Evolutionary conservation across 305 asterid genomes (phyloP), one percentile per base, ranked within the genome.

Genomic region (Fraxinus platypoda): DNA sequence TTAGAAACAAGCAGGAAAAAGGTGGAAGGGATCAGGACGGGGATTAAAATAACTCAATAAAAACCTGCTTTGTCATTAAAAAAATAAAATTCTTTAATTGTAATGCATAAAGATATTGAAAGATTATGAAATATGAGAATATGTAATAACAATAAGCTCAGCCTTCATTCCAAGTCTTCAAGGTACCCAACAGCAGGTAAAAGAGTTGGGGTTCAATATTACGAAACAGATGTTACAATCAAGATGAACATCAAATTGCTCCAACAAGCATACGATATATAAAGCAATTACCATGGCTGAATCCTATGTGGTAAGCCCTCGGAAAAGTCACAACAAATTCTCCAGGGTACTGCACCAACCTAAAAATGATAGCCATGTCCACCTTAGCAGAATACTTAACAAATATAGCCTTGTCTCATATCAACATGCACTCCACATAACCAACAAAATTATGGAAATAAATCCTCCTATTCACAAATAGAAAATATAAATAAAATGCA

Each of bases 291-390:
- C 99, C 99, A 80, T 96, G 99, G 89, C 98, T 94, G 93, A 94
- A 94, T 79, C 99, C 99, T 75, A 93, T 90, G 86, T 96, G 99
- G 86, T 96, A 96, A 38, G 99, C 98, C 93, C 99, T 92, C 13
- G 99, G 99, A 85, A 96, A 96, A 80, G 99, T 96, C 87, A 96
- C 97, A 15, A 96, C 98, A 85, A 92, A 96, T 86, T 96, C 99
- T 81, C 99, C 99, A 87, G 98, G 98, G 81, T 94, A 86, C 91
- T 96, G 99, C 81, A 96, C 97, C 90, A 96, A 87, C 97, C 99
- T 95, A 85, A 76, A 76, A 86, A 83, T 70, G 37, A 78, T n/a
- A 83, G 77, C 41, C 86, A 73, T 19, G 76, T 75, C 75, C 64
- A 77, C 46, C 76, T 88, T 85, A 90, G 89, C 54, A 78, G 73